Conservation (phyloP, 2,329 filamentous ascomycete genomes). For the Sclerotinia subarctica region DNA sequence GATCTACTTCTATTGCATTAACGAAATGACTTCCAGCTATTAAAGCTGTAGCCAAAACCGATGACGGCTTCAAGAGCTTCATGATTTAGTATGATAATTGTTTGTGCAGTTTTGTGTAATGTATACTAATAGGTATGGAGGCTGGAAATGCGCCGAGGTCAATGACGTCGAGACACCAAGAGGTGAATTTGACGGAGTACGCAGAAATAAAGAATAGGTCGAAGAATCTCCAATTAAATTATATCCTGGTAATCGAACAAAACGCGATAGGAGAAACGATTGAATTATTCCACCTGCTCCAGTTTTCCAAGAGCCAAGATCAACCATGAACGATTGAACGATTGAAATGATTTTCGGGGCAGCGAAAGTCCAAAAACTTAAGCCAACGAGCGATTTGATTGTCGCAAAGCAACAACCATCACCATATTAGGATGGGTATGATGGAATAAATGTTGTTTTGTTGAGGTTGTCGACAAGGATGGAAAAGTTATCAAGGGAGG, state of each 20-base stretch:
- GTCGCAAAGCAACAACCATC: neutral
- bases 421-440: neutral
- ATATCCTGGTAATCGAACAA: neutral
- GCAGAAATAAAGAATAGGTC: neutral
- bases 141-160: neutral
- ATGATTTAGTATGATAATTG: neutral
- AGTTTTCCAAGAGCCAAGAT: neutral
- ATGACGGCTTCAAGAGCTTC: neutral
- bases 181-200: neutral
- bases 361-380: neutral
- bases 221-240: neutral
- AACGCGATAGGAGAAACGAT: neutral
- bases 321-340: conserved; percentile 1
- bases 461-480: neutral
- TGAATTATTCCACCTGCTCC: neutral
- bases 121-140: neutral
- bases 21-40: conserved; percentile 24
- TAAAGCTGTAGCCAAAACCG: conserved; percentile 16
- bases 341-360: neutral
- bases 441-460: neutral
- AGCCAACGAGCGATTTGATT: neutral
- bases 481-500: neutral
- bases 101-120: neutral
- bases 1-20: conserved; percentile 30
- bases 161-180: conserved; percentile 2